Percentiles rank a stretch among this genome's conserved stretches.
These are phyloP conservation scores for Tranzscheliella williamsii DNA, from an alignment of 1,284 basidiomycete species.

Conservation along the genomic window DNA sequence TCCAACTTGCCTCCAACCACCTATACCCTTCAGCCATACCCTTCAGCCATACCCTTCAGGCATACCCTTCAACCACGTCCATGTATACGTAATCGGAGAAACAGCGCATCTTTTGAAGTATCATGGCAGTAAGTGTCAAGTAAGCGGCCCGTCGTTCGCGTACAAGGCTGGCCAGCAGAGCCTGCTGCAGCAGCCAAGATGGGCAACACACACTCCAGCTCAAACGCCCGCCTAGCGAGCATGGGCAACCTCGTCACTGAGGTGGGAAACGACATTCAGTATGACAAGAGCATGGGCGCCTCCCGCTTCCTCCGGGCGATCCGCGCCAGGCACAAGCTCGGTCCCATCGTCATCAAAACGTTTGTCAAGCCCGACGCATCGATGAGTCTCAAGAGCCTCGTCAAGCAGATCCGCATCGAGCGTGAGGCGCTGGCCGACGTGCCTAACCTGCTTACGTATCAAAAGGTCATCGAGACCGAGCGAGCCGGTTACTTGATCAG, in stretches of 20 bases:
- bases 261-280: slow-evolving; percentile 53
- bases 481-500: slow-evolving; percentile 92
- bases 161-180: too few species aligned
- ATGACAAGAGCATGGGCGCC: slow-evolving; percentile 71
- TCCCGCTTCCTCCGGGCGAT: slow-evolving; percentile 94
- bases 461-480: slow-evolving; percentile 89
- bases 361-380: slow-evolving; percentile 80
- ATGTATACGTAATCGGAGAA: too few species aligned
- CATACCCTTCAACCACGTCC: too few species aligned
- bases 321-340: slow-evolving; percentile 73
- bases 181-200: slow-evolving; percentile 4
- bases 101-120: too few species aligned
- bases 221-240: slow-evolving; percentile 37
- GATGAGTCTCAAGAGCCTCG: slow-evolving; percentile 71
- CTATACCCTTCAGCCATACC: too few species aligned
- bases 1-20: too few species aligned
- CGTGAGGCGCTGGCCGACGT: slow-evolving; percentile 82
- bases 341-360: slow-evolving; percentile 76
- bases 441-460: slow-evolving; percentile 85
- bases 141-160: too few species aligned
- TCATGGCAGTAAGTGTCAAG: too few species aligned
- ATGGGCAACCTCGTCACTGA: slow-evolving; percentile 50
- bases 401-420: slow-evolving; percentile 74
- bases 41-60: too few species aligned
- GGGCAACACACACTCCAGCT: slow-evolving; percentile 45